These are phyloP conservation scores for Cunninghamia lanceolata DNA, from an alignment of 75 land plant species.

Conservation along the genomic window DNA sequence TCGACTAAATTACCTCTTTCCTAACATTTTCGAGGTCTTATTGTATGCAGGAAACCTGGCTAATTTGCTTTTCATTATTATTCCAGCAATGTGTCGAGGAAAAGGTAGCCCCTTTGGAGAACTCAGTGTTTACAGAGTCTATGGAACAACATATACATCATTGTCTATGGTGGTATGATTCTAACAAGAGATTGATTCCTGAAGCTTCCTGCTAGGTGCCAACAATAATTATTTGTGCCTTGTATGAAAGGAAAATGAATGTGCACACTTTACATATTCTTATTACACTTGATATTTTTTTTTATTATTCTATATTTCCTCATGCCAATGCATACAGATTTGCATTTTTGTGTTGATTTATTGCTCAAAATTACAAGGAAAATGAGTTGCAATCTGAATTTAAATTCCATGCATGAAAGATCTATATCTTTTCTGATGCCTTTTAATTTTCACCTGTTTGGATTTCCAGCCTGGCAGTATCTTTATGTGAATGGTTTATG, in stretches of 20 bases:
- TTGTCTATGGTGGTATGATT: no score
- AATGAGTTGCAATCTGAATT: background rate
- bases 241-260: no score
- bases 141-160: slow-evolving; percentile 48
- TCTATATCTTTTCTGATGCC: background rate
- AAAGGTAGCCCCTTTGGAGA: slow-evolving; percentile 66
- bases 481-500: slow-evolving; percentile 58
- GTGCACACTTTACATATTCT: no score
- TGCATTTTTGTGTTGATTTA: no score
- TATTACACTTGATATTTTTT: background rate
- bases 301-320: no score
- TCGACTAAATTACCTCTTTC: background rate
- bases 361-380: background rate
- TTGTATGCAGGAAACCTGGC: slow-evolving; percentile 63
- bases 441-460: background rate
- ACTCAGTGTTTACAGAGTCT: slow-evolving; percentile 28
- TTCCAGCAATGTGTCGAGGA: slow-evolving; percentile 69
- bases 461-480: slow-evolving; percentile 69
- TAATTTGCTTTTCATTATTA: slow-evolving; percentile 57
- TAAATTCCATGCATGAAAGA: background rate
- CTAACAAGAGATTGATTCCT: no score
- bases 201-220: no score
- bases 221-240: no score
- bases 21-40: background rate
- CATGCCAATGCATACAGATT: no score